A percentile compares a stretch with the other conserved stretches of the same genome.
Conservation (phyloP, 176 grass and related monocot species). For the Ampelocalamus luodianensis region DNA sequence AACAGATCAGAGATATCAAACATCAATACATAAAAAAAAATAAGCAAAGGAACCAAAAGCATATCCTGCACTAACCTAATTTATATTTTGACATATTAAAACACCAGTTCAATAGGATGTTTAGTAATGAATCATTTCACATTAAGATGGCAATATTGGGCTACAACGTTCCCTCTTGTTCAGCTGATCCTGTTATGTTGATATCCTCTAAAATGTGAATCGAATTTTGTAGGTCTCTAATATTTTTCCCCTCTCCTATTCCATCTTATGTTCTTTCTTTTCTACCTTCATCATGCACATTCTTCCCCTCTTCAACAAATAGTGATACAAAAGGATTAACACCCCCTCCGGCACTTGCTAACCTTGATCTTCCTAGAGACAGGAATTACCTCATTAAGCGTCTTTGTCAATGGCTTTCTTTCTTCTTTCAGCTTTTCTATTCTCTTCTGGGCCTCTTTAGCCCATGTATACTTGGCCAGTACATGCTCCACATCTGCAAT, state of each 20-base stretch:
- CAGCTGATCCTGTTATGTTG: not conserved
- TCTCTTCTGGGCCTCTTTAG: slow-evolving; percentile 89
- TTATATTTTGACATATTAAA: not conserved
- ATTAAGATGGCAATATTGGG: not conserved
- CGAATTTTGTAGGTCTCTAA: not conserved
- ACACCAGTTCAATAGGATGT: not conserved
- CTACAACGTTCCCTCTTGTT: not conserved
- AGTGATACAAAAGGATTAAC: too few relatives aligned
- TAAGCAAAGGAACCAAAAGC: not conserved
- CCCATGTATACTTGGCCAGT: slow-evolving; percentile 88
- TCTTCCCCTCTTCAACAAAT: not conserved
- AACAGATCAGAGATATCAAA: not conserved
- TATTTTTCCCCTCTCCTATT: not conserved
- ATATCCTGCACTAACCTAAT: not conserved
- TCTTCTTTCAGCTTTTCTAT: slow-evolving; percentile 79
- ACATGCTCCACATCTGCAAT: slow-evolving; percentile 93
- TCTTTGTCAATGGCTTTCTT: slow-evolving; percentile 81
- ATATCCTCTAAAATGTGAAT: not conserved
- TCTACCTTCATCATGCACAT: not conserved
- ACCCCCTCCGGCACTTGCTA: not conserved
- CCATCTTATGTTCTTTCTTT: not conserved
- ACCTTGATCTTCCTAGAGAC: not conserved
- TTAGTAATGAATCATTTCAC: not conserved
- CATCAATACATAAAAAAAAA: not conserved
- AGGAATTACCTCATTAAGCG: slow-evolving; percentile 73